These are phyloP conservation scores for Solanum acaule DNA, from an alignment of 257 asterid species.

Conservation along the genomic window DNA sequence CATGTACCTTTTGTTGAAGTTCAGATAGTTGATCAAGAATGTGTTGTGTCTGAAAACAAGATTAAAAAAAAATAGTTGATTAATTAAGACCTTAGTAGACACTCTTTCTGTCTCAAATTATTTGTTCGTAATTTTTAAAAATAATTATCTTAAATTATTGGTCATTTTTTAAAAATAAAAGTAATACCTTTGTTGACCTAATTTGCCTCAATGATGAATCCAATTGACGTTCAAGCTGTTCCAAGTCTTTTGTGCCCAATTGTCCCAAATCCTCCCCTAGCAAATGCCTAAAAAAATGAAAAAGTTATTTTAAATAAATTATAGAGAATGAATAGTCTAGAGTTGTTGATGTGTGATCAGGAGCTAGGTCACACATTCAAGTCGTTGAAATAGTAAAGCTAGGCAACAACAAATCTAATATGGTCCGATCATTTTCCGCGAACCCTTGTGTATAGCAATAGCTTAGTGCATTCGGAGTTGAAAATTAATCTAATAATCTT, in stretches of 20 bases:
- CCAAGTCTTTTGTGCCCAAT: conserved; percentile 37
- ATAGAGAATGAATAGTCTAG: neutral
- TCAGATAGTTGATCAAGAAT: conserved; percentile 22
- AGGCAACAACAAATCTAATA: neutral
- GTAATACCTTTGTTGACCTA: conserved; percentile 38
- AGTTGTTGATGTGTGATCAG: neutral
- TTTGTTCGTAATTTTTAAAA: too few relatives aligned
- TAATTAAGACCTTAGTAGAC: neutral
- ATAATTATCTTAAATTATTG: neutral
- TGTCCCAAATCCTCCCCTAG: conserved; percentile 60
- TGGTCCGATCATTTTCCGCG: neutral
- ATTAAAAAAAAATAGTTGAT: neutral
- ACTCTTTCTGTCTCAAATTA: neutral
- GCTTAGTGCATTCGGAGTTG: neutral
- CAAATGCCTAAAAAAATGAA: conserved; percentile 27
- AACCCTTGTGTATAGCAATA: neutral
- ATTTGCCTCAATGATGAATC: conserved; percentile 46
- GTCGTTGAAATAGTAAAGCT: neutral
- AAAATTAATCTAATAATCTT: neutral
- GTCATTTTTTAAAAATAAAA: neutral
- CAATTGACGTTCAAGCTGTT: conserved; percentile 47
- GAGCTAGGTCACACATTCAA: neutral
- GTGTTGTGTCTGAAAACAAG: conserved; percentile 22
- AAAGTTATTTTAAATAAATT: neutral
- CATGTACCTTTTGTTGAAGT: conserved; percentile 28